Percentiles rank a stretch among this genome's conserved stretches.
Evolutionary conservation across 2,329 filamentous ascomycete species (phyloP).

Genomic region (Calonectria pteridis): DNA sequence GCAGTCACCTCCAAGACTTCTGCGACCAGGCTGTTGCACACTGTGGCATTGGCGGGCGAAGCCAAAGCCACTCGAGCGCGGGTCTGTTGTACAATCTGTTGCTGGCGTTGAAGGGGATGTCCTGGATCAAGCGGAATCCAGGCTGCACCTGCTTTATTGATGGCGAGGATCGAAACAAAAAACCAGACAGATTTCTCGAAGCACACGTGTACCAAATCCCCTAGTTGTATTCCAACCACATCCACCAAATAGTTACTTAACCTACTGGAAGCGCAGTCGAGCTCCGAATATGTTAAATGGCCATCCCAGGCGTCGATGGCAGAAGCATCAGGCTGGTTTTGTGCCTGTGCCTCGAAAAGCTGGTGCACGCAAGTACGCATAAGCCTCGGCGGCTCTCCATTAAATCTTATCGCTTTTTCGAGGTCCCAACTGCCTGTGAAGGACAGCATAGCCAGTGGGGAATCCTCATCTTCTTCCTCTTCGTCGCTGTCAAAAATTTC

Average conservation of each 20-base stretch:
- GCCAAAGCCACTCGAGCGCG: neutral
- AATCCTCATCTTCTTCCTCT: constrained; percentile 2
- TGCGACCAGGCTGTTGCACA: neutral
- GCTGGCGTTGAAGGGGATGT: neutral
- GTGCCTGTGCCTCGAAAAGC: neutral
- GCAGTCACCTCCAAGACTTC: neutral
- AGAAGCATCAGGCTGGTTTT: constrained; percentile 18
- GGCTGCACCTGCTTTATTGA: neutral
- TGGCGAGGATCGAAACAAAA: constrained; percentile 5
- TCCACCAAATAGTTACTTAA: constrained; percentile 22
- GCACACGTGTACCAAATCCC: constrained; percentile 21
- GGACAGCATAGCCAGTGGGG: neutral
- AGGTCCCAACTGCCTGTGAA: constrained; percentile 10
- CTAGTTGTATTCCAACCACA: constrained; percentile 5
- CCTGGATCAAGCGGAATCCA: constrained; percentile 1
- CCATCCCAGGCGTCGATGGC: constrained; percentile 46
- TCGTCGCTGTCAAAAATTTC: constrained; percentile 16
- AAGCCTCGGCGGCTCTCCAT: neutral
- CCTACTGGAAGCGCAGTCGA: constrained; percentile 17
- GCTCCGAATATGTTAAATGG: constrained; percentile 15
- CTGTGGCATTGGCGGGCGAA: constrained; percentile 13
- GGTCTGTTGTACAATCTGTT: constrained; percentile 5
- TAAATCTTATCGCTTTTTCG: neutral
- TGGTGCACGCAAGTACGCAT: constrained; percentile 32
- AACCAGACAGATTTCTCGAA: constrained; percentile 20